These are phyloP conservation scores for Coemansia guatemalensis DNA, from an alignment of 192 early-diverging fungal species.

Conservation along the genomic window DNA sequence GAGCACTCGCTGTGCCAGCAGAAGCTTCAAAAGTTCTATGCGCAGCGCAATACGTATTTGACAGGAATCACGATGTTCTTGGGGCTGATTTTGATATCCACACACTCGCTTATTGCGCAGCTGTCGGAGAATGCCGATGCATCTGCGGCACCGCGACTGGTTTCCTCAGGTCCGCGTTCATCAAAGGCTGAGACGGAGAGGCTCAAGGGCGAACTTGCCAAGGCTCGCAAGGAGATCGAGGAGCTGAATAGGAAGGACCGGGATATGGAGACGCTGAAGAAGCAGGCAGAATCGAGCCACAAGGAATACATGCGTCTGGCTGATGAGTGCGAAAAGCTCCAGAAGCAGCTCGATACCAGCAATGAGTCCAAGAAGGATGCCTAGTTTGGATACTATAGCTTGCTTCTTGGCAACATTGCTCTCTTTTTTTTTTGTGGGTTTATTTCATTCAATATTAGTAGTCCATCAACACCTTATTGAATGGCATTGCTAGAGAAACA, in stretches of 20 bases:
- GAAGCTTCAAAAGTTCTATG: constrained; percentile 55
- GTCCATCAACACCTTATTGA: not conserved
- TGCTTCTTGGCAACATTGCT: not conserved
- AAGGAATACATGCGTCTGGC: constrained; percentile 55
- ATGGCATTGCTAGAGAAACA: not conserved
- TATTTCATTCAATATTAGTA: not conserved
- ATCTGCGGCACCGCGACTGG: constrained; percentile 17
- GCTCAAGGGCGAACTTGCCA: constrained; percentile 37
- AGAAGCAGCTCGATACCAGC: constrained; percentile 31
- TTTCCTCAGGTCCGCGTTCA: constrained; percentile 25
- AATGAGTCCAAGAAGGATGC: constrained; percentile 52
- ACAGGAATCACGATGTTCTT: constrained; percentile 59
- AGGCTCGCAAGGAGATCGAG: constrained; percentile 46
- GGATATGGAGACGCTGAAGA: constrained; percentile 53
- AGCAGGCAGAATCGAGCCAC: constrained; percentile 53
- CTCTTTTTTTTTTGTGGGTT: not conserved
- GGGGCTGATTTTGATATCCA: constrained; percentile 51
- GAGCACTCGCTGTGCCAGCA: constrained; percentile 53
- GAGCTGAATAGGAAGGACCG: constrained; percentile 46
- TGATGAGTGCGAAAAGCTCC: constrained; percentile 39
- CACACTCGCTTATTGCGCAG: constrained; percentile 47
- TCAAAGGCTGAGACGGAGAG: constrained; percentile 32
- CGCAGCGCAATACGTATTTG: constrained; percentile 58
- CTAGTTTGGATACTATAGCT: constrained; percentile 3
- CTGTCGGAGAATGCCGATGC: constrained; percentile 24